Evolutionary conservation across 2,329 filamentous ascomycete species (phyloP).

Genomic region (Fusarium buxicola): DNA sequence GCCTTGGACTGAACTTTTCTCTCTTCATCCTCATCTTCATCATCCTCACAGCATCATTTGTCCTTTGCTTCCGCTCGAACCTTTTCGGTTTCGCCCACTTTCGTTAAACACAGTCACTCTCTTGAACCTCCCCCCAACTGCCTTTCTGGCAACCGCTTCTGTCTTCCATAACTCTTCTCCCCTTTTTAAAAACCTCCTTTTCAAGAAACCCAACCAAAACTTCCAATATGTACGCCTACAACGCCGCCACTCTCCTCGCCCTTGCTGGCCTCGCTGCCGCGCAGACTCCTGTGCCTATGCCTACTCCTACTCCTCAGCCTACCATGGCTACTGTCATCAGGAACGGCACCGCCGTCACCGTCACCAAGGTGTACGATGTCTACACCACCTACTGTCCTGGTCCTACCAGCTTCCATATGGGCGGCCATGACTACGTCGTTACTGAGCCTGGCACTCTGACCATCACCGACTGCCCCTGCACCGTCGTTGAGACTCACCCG

Average conservation of each 20-base stretch:
- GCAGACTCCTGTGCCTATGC: slow-evolving; percentile 19
- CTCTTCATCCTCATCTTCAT: slow-evolving; percentile 9
- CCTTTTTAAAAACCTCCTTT: slow-evolving; percentile 2
- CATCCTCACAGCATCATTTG: slow-evolving; percentile 18
- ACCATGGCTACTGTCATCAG: slow-evolving; percentile 20
- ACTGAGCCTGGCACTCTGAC: slow-evolving; percentile 66
- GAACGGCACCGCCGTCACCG: slow-evolving; percentile 46
- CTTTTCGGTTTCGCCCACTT: slow-evolving; percentile 26
- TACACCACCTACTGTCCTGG: slow-evolving; percentile 58
- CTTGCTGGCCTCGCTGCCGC: slow-evolving; percentile 41
- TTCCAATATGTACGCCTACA: slow-evolving; percentile 45
- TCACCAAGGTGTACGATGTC: slow-evolving; percentile 51
- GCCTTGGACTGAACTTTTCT: not conserved
- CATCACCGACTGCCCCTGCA: slow-evolving; percentile 67
- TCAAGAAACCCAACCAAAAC: slow-evolving; percentile 21
- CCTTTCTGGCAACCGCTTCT: slow-evolving; percentile 21
- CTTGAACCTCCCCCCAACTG: slow-evolving; percentile 28
- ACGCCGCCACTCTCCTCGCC: slow-evolving; percentile 43
- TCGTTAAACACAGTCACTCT: slow-evolving; percentile 44
- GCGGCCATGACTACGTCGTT: slow-evolving; percentile 64
- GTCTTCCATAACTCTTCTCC: slow-evolving; percentile 18
- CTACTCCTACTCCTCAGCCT: slow-evolving; percentile 15
- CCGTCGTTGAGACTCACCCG: slow-evolving; percentile 50
- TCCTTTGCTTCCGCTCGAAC: slow-evolving; percentile 9
- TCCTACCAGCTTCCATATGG: slow-evolving; percentile 64